Conservation (phyloP, 148 eudicot genomes). For the Spergularia marina region DNA sequence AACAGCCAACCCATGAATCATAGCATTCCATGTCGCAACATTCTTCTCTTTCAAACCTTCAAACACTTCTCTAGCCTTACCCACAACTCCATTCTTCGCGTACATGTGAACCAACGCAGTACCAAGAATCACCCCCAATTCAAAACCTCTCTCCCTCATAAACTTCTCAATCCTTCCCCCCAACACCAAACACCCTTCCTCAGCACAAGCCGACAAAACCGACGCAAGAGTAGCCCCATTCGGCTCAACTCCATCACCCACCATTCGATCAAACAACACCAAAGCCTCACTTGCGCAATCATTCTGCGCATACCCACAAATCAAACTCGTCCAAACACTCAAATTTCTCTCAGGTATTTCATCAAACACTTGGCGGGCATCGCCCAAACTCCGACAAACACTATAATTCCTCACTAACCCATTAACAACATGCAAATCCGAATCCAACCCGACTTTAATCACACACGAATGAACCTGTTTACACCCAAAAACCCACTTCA, state of each 20-base stretch:
- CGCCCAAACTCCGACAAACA: constrained; percentile 24
- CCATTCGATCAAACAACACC: constrained; percentile 55
- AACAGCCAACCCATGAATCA: constrained; percentile 79
- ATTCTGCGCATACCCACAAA: constrained; percentile 76
- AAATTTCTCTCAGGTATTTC: constrained; percentile 54
- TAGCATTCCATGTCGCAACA: constrained; percentile 73
- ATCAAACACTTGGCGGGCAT: constrained; percentile 63
- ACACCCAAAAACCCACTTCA: constrained; percentile 31
- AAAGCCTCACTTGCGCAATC: constrained; percentile 44
- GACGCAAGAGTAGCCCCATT: constrained; percentile 63
- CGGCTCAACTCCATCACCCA: constrained; percentile 50
- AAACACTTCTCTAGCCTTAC: constrained; percentile 52
- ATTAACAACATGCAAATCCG: constrained; percentile 58
- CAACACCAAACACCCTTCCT: constrained; percentile 55
- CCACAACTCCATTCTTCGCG: constrained; percentile 65
- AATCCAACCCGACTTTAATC: constrained; percentile 51
- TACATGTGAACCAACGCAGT: constrained; percentile 85
- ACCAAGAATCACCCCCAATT: constrained; percentile 62
- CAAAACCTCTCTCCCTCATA: constrained; percentile 40
- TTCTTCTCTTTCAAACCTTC: constrained; percentile 59
- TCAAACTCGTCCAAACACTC: constrained; percentile 76
- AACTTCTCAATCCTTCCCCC: constrained; percentile 58
- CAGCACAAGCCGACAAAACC: constrained; percentile 78
- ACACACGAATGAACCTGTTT: constrained; percentile 51
- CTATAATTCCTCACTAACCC: constrained; percentile 55